Evolutionary conservation across 768 basidiomycete species (phyloP).

Genomic region (Boletus rufocinnamomeus): DNA sequence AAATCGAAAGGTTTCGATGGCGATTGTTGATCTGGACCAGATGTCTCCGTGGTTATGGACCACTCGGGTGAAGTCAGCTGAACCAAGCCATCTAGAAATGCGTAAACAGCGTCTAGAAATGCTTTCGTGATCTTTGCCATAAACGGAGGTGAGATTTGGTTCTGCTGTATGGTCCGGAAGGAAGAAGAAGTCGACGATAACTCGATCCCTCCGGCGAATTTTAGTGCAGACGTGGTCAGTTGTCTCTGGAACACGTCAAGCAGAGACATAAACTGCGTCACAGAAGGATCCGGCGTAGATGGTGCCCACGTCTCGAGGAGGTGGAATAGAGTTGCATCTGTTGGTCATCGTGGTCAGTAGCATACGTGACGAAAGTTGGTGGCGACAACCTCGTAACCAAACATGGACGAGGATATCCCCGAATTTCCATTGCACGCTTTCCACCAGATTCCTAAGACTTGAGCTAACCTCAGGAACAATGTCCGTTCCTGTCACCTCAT

Average conservation of each 20-base stretch:
- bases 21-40: constrained; percentile 18
- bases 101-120: constrained; percentile 84
- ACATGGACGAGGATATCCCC: constrained; percentile 72
- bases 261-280: constrained; percentile 74
- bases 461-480: constrained; percentile 73
- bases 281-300: constrained; percentile 59
- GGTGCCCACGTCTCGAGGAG: constrained; percentile 85
- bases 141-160: constrained; percentile 62
- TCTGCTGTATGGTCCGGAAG: constrained; percentile 57
- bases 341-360: constrained; percentile 10
- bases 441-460: constrained; percentile 71
- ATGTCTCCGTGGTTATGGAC: constrained; percentile 31
- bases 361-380: not conserved
- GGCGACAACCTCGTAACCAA: constrained; percentile 78
- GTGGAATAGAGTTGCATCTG: constrained; percentile 84
- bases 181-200: constrained; percentile 47
- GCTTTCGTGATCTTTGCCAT: constrained; percentile 75
- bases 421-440: constrained; percentile 86
- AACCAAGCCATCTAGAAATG: constrained; percentile 83
- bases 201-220: constrained; percentile 78
- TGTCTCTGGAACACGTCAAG: constrained; percentile 83
- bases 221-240: constrained; percentile 72
- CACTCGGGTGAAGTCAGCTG: constrained; percentile 75
- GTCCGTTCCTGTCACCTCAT: constrained; percentile 78
- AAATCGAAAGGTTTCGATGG: constrained; percentile 50